Evolutionary conservation across 495 filamentous ascomycete species (phyloP), one percentile per base, ranked within the genome.

Genomic region (Penicillium cinerascens): DNA sequence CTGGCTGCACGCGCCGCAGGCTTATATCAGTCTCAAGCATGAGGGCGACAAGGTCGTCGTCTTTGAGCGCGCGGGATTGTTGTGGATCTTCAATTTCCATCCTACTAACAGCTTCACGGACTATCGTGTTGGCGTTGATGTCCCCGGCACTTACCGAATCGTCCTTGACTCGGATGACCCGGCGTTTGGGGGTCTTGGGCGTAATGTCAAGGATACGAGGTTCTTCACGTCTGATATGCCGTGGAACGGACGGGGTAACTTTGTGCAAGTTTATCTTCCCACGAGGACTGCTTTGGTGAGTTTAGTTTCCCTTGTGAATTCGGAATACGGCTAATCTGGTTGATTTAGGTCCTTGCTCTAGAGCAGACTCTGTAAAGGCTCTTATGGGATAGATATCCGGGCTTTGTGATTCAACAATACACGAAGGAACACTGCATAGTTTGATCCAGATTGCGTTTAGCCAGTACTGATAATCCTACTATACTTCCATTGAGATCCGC

Each of bases 61-160:
- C 44, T 98, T 97, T 68, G 93, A 98, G 74, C 83, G 93, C 21
- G 93, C 84, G 3, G 91, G 91, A 0, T 68, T 96, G 38, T 74
- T 98, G 27, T 98, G 89, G 81, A 82, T 96, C 58, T 97, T 98
- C 79, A 98, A 98, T 71, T 96, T 96, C 78, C 85, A 97, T 65
- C 86, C 89, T 5, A 81, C 81, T n/a, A 61, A 86, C 39, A 95
- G 89, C 76, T 98, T 86, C 67, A 83, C 89, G 16, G 95, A 97
- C 65, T 98, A 96, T 63, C 80, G 95, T 17, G 85, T 97, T 50
- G 93, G 93, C 0, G 80, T 98, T 42, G 89, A 97, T 44, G 73
- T 79, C 9, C 65, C 85, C 2, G 93, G 93, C 17, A 96, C 89
- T 11, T 98, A 98, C 68, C 80, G 84, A 27, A 86, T 97, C 53